Percentiles rank a stretch among this genome's conserved stretches.
Conservation (phyloP, 1,284 basidiomycete species). For the Athelia sp. region DNA sequence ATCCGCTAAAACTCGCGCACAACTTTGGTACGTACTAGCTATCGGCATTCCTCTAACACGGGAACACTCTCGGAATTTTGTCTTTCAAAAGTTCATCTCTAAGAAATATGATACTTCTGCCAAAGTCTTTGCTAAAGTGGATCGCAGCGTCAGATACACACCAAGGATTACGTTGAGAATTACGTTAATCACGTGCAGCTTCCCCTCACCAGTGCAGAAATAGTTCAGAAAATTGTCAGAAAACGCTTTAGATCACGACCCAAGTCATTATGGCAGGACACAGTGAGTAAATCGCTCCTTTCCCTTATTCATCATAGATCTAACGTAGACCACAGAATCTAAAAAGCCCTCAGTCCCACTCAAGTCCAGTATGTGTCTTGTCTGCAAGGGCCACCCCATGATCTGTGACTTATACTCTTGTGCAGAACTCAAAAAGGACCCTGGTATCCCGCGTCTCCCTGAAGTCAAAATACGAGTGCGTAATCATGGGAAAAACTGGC, state of each 20-base stretch:
- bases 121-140: not conserved
- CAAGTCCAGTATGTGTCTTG: conserved; percentile 44
- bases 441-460: conserved; percentile 74
- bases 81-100: no score
- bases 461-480: conserved; percentile 57
- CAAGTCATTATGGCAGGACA: conserved; percentile 46
- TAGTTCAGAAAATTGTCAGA: not conserved
- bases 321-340: conserved; percentile 25
- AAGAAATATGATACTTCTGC: no score
- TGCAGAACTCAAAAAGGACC: conserved; percentile 77
- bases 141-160: not conserved
- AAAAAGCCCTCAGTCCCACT: conserved; percentile 43
- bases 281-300: conserved; percentile 32
- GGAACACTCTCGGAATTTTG: no score
- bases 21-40: no score
- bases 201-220: not conserved
- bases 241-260: not conserved
- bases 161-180: not conserved
- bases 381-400: not conserved
- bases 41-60: no score
- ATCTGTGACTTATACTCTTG: not conserved
- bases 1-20: no score
- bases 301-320: conserved; percentile 1
- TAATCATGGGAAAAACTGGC: conserved; percentile 48
- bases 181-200: not conserved